These are phyloP conservation scores for Psilocybe cyanescens DNA, from an alignment of 768 basidiomycete species.

Conservation along the genomic window DNA sequence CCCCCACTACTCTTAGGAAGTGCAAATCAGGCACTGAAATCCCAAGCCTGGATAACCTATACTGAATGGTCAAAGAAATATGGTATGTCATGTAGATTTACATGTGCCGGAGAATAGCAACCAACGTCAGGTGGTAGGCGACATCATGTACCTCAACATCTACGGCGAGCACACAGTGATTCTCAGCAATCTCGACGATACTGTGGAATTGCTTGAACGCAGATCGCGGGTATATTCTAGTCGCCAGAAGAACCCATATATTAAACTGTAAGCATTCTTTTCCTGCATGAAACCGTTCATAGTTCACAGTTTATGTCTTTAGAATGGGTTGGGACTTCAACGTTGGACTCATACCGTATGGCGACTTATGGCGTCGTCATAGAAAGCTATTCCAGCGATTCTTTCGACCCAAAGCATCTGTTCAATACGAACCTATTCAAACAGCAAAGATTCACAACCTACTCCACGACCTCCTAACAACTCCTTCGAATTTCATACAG, in stretches of 20 bases:
- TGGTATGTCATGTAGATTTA: slow-evolving; percentile 5
- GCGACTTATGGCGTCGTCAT: slow-evolving; percentile 39
- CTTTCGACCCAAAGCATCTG: slow-evolving; percentile 32
- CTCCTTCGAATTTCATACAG: slow-evolving; percentile 18
- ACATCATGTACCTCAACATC: slow-evolving; percentile 21
- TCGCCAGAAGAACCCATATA: slow-evolving; percentile 37
- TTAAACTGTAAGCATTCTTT: slow-evolving; percentile 15
- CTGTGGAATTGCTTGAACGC: slow-evolving; percentile 38
- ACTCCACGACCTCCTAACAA: slow-evolving; percentile 28
- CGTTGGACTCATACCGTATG: slow-evolving; percentile 37
- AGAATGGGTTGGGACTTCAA: slow-evolving; percentile 44
- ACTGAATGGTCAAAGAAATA: slow-evolving; percentile 21
- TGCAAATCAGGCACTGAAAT: slow-evolving; percentile 3
- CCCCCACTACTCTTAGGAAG: slow-evolving; percentile 14
- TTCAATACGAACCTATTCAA: slow-evolving; percentile 35
- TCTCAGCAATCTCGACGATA: slow-evolving; percentile 28
- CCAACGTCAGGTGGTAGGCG: slow-evolving; percentile 10
- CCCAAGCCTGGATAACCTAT: slow-evolving; percentile 17
- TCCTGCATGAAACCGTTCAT: background rate
- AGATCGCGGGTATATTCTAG: slow-evolving; percentile 50
- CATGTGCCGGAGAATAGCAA: background rate
- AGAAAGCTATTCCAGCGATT: slow-evolving; percentile 40
- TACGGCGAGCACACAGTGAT: slow-evolving; percentile 27
- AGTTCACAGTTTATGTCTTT: background rate
- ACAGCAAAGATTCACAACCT: slow-evolving; percentile 32